These are phyloP conservation scores for Lepidium aucheri DNA, from an alignment of 345 rosid species.

Conservation along the genomic window DNA sequence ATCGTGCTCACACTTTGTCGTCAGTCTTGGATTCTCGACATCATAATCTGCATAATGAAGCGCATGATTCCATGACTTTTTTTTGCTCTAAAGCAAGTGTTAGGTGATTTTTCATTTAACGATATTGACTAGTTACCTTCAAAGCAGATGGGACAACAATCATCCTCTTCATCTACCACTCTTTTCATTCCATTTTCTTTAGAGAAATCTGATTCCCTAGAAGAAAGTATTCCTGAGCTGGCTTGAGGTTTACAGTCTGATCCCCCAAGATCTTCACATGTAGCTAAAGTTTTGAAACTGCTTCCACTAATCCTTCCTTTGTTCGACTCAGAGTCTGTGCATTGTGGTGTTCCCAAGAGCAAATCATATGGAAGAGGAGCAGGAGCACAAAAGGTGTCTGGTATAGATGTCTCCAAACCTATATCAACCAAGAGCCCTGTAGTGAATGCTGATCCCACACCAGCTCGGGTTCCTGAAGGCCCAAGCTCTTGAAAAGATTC, in stretches of 20 bases:
- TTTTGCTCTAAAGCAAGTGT: neutral
- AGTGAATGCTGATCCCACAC: conserved; percentile 34
- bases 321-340: conserved; percentile 19
- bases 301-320: conserved; percentile 29
- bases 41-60: conserved; percentile 57
- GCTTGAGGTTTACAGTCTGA: conserved; percentile 42
- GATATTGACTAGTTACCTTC: conserved; percentile 45
- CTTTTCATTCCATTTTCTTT: conserved; percentile 11
- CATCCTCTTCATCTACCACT: conserved; percentile 65
- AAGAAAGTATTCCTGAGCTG: conserved; percentile 37
- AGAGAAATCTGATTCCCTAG: conserved; percentile 39
- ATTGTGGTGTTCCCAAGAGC: conserved; percentile 38
- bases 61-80: neutral
- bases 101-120: neutral
- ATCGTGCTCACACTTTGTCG: conserved; percentile 74
- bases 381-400: conserved; percentile 63
- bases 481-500: conserved; percentile 46
- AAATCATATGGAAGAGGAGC: conserved; percentile 67
- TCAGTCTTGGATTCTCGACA: conserved; percentile 66
- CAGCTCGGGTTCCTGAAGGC: conserved; percentile 35
- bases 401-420: conserved; percentile 51
- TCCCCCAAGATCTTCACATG: conserved; percentile 28
- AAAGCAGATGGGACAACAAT: conserved; percentile 76
- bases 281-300: conserved; percentile 33
- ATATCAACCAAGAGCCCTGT: conserved; percentile 56